A percentile compares a stretch with the other conserved stretches of the same genome.
phyloP scores from a whole-genome alignment of 2,329 filamentous ascomycete species.

The Cordyceps pruinosa region DNA sequence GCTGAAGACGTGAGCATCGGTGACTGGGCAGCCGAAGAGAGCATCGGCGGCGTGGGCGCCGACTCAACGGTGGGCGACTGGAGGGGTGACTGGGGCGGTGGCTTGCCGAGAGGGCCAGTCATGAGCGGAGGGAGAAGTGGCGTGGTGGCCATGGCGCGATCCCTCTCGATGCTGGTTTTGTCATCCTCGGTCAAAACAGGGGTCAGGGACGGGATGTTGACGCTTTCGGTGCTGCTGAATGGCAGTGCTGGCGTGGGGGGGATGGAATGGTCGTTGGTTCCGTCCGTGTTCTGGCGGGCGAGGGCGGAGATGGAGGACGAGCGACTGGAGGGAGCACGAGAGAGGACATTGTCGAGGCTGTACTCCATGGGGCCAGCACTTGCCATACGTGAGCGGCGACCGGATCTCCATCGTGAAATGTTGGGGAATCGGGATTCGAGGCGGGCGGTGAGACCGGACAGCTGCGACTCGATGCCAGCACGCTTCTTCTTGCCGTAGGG shows the following conservation, averaged over 20 bases:
- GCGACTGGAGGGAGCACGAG: conserved; percentile 63
- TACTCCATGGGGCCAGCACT: conserved; percentile 70
- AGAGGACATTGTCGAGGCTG: conserved; percentile 70
- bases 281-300: conserved; percentile 38
- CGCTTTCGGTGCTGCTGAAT: conserved; percentile 52
- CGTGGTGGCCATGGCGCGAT: conserved; percentile 61
- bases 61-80: conserved; percentile 72
- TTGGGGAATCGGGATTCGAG: conserved; percentile 55
- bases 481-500: conserved; percentile 47
- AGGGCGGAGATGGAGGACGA: conserved; percentile 70
- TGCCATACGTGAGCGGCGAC: conserved; percentile 37
- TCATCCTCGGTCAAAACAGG: conserved; percentile 43
- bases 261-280: conserved; percentile 43
- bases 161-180: conserved; percentile 47
- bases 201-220: conserved; percentile 33
- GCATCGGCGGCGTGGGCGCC: conserved; percentile 41
- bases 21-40: conserved; percentile 35
- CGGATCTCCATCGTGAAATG: conserved; percentile 44
- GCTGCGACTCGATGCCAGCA: conserved; percentile 49
- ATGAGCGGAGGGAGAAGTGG: conserved; percentile 80
- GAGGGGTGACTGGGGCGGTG: conserved; percentile 67
- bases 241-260: conserved; percentile 58
- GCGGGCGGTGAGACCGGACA: conserved; percentile 57
- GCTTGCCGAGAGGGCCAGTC: conserved; percentile 48
- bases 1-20: conserved; percentile 33